phyloP scores from a whole-genome alignment of 176 grass and related monocot genomes.

The barley (Hordeum vulgare) region DNA sequence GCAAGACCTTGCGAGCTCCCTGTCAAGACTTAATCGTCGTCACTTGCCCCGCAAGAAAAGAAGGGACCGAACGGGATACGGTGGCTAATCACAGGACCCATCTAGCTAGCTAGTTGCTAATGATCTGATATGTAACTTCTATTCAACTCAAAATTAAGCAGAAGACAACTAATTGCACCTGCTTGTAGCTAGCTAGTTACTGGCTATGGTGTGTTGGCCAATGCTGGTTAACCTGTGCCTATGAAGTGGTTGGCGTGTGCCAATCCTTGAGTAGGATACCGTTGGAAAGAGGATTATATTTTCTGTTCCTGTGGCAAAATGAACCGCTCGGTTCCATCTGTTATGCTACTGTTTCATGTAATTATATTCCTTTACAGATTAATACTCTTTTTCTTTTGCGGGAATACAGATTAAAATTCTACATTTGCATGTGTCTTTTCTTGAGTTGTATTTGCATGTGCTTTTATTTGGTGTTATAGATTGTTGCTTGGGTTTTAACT shows the following conservation, averaged over 20 bases:
- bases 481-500: background rate
- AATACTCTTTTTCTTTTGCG: too few species aligned
- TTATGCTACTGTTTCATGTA: background rate
- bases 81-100: constrained; percentile 17
- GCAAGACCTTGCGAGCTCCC: background rate
- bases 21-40: background rate
- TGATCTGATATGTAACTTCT: background rate
- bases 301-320: background rate
- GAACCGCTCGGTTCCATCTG: too few species aligned
- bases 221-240: background rate
- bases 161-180: background rate
- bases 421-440: too few species aligned
- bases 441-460: too few species aligned
- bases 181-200: background rate
- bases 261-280: background rate
- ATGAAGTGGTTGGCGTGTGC: background rate
- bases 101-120: background rate
- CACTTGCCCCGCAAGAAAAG: background rate
- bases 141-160: constrained; percentile 21
- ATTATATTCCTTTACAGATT: background rate
- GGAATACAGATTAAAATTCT: background rate
- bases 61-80: background rate
- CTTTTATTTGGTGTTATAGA: background rate
- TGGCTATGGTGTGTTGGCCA: background rate
- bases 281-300: background rate